Percentiles rank a stretch among this genome's conserved stretches.
phyloP scores from a whole-genome alignment of 2,329 filamentous ascomycete species.

The Scedosporium aurantiacum region DNA sequence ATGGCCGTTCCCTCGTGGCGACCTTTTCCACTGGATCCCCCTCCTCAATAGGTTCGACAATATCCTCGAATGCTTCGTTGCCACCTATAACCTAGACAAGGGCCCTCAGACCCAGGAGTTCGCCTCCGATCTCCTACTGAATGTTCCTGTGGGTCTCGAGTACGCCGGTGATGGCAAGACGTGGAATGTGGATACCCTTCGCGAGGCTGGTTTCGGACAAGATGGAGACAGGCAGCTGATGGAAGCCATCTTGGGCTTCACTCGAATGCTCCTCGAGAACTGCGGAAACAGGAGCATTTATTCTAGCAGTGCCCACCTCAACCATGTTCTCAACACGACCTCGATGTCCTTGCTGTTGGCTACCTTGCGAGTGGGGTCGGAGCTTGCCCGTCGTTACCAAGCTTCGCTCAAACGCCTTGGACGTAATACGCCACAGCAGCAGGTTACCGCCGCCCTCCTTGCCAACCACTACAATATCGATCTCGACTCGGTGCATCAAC shows the following conservation, averaged over 20 bases:
- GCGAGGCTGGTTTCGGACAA: slow-evolving; percentile 49
- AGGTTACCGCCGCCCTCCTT: slow-evolving; percentile 62
- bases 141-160: slow-evolving; percentile 40
- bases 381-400: slow-evolving; percentile 86
- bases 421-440: slow-evolving; percentile 24
- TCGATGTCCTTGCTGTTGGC: slow-evolving; percentile 67
- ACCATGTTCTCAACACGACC: slow-evolving; percentile 79
- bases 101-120: slow-evolving; percentile 77
- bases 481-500: slow-evolving; percentile 70
- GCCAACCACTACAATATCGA: slow-evolving; percentile 76
- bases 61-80: slow-evolving; percentile 71
- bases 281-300: slow-evolving; percentile 96
- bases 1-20: slow-evolving; percentile 93
- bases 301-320: slow-evolving; percentile 81
- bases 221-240: slow-evolving; percentile 76
- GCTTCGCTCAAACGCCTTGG: slow-evolving; percentile 70
- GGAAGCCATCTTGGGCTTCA: slow-evolving; percentile 73
- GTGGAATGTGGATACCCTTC: slow-evolving; percentile 36
- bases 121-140: slow-evolving; percentile 50
- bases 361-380: slow-evolving; percentile 69
- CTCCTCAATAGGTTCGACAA: slow-evolving; percentile 87
- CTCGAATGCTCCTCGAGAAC: slow-evolving; percentile 77
- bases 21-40: slow-evolving; percentile 96
- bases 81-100: slow-evolving; percentile 66
- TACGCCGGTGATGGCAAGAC: slow-evolving; percentile 33